A percentile compares a stretch with the other conserved stretches of the same genome.
phyloP scores from a whole-genome alignment of 805 yeast species.

The Maudiozyma bulderi region DNA sequence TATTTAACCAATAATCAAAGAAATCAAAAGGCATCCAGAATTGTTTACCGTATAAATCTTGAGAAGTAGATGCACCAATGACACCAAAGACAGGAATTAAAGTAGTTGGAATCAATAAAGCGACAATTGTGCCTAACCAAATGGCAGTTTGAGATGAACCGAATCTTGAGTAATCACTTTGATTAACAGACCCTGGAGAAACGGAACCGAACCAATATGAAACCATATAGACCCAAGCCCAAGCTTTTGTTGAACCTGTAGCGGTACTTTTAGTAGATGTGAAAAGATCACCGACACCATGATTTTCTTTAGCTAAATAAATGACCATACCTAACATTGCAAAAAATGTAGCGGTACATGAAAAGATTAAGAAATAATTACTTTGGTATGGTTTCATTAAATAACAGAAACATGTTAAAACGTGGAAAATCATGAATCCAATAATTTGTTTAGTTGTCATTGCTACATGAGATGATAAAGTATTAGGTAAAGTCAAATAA shows the following conservation, averaged over 20 bases:
- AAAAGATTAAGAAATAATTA: slow-evolving; percentile 29
- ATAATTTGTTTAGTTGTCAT: slow-evolving; percentile 32
- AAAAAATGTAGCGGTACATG: slow-evolving; percentile 31
- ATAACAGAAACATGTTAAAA: slow-evolving; percentile 34
- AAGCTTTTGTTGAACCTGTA: slow-evolving; percentile 31
- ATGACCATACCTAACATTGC: slow-evolving; percentile 35
- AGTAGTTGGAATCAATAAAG: slow-evolving; percentile 31
- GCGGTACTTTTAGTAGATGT: slow-evolving; percentile 21
- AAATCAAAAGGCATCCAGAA: slow-evolving; percentile 33
- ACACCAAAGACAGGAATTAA: slow-evolving; percentile 37
- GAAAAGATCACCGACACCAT: slow-evolving; percentile 30
- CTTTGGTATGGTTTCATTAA: slow-evolving; percentile 36
- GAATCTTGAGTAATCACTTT: slow-evolving; percentile 34
- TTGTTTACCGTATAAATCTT: slow-evolving; percentile 28
- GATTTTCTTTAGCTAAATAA: slow-evolving; percentile 27
- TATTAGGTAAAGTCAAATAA: slow-evolving; percentile 29
- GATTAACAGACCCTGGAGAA: slow-evolving; percentile 34
- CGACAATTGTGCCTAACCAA: slow-evolving; percentile 28
- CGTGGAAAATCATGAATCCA: slow-evolving; percentile 35
- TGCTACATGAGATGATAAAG: slow-evolving; percentile 25
- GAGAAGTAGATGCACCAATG: slow-evolving; percentile 33
- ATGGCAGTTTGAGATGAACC: slow-evolving; percentile 28
- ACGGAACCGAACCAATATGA: slow-evolving; percentile 36
- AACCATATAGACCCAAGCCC: slow-evolving; percentile 36
- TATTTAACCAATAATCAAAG: slow-evolving; percentile 21